These are phyloP conservation scores for Alternaria gansuensis DNA, from an alignment of 2,329 filamentous ascomycete species.

Conservation along the genomic window DNA sequence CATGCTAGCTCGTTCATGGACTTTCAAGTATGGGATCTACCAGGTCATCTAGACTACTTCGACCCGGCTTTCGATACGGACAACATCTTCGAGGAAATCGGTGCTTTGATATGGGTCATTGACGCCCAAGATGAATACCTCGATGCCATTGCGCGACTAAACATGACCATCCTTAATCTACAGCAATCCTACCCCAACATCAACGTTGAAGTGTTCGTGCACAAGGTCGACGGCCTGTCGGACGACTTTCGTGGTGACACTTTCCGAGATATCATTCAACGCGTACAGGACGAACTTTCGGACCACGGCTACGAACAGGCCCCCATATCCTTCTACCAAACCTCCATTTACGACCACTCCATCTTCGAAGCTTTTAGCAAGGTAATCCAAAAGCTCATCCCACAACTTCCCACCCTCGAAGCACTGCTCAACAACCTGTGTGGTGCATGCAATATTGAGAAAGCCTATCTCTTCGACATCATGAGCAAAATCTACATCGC, in stretches of 20 bases:
- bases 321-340: constrained; percentile 93
- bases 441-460: constrained; percentile 93
- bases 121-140: constrained; percentile 98
- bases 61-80: constrained; percentile 90
- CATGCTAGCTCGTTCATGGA: constrained; percentile 90
- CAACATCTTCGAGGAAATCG: constrained; percentile 91
- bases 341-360: constrained; percentile 97
- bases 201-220: constrained; percentile 98
- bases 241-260: constrained; percentile 97
- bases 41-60: constrained; percentile 91
- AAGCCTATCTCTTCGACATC: constrained; percentile 97
- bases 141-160: constrained; percentile 85
- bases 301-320: constrained; percentile 94
- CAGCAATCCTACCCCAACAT: constrained; percentile 90
- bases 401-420: constrained; percentile 90
- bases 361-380: constrained; percentile 99
- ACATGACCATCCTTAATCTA: constrained; percentile 86
- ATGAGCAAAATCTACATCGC: constrained; percentile 99
- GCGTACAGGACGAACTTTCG: constrained; percentile 93
- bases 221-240: constrained; percentile 97
- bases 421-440: constrained; percentile 93
- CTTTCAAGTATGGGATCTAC: constrained; percentile 98
- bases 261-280: constrained; percentile 94
- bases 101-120: constrained; percentile 97
- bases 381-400: constrained; percentile 97